Base-by-base conservation (phyloP, 495 filamentous ascomycete species). In the Evernia prunastri region DNA sequence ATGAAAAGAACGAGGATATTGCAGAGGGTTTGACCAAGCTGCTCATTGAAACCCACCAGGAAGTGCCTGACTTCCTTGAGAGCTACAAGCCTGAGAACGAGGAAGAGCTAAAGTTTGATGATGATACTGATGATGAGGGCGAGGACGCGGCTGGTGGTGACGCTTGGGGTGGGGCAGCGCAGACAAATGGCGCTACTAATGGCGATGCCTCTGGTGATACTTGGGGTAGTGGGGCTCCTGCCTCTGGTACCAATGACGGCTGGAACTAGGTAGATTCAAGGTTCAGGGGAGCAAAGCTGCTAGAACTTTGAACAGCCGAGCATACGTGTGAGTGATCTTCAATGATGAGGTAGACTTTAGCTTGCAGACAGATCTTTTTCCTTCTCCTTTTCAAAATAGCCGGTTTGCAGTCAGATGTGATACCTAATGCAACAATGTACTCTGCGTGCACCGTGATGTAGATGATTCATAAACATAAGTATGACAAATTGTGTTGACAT, bases 21-120 rank as follows among this genome's bases (percentile, higher is more conserved):
- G 92, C 84, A 0, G 71, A 77, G 1, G 83, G 85, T 2, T 77
- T 97, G 7, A 87, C 88, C 33, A 91, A 90, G 71, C 82, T 90
- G 20, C 79, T 98, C 4, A 67, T 95, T 4, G 94, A 97, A 72
- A 87, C 85, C 31, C 77, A 83, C 6, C 90, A 96, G 73, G 70
- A 76, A 0, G 72, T 98, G 43, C 94, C 94, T 0, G 89, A 94
- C 9, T 98, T 97, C 69, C 82, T 98, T 0, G 67, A 88, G 65
- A 43, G 75, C 0, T 87, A 81, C 69, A 77, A 80, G 43, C 89
- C 88, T 0, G 76, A 81, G 20, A 81, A 79, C 39, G 75, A 72
- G 0, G 71, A 74, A 2, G 72, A 77, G 15, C 76, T 87, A 0
- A 76, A 77, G 29, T 89, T 89, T 51, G 81, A 86, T 62, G 83